These are phyloP conservation scores for Candida tibetensis DNA, from an alignment of 805 yeast genomes.

Conservation along the genomic window DNA sequence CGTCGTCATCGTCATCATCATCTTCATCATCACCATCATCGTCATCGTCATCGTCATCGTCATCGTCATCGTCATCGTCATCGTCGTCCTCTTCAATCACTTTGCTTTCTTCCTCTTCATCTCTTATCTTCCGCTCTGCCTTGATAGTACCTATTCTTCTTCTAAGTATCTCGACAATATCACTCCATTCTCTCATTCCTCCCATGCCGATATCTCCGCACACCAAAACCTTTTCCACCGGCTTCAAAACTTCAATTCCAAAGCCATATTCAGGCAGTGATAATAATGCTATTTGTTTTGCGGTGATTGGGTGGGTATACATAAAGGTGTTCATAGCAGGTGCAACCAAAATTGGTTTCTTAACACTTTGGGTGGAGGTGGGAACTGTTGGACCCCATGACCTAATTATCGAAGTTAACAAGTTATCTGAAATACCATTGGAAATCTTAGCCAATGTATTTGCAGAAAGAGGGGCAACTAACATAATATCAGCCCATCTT, in stretches of 20 bases:
- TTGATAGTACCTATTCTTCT: constrained; percentile 30
- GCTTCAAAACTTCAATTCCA: constrained; percentile 43
- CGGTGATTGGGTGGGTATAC: constrained; percentile 47
- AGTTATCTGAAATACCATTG: constrained; percentile 44
- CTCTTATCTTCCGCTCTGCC: constrained; percentile 22
- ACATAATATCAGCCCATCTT: constrained; percentile 47
- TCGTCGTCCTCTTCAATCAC: constrained; percentile 30
- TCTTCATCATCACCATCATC: constrained; percentile 38
- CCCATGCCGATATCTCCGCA: constrained; percentile 53
- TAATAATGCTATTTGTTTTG: constrained; percentile 35
- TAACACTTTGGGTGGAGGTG: constrained; percentile 15
- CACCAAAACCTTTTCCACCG: constrained; percentile 45
- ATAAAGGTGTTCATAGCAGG: constrained; percentile 50
- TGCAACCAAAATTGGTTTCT: constrained; percentile 44
- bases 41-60: constrained; percentile 30
- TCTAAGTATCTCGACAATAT: constrained; percentile 41
- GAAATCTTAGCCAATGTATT: constrained; percentile 44
- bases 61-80: constrained; percentile 35
- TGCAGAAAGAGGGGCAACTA: constrained; percentile 46
- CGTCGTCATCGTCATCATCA: constrained; percentile 38
- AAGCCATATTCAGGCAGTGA: constrained; percentile 37
- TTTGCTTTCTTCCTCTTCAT: constrained; percentile 14
- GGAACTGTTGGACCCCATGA: constrained; percentile 36
- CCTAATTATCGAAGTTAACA: constrained; percentile 40
- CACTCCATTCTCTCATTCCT: constrained; percentile 49